phyloP scores from a whole-genome alignment of 169 alveolate species.

The Eimeria maxima region DNA sequence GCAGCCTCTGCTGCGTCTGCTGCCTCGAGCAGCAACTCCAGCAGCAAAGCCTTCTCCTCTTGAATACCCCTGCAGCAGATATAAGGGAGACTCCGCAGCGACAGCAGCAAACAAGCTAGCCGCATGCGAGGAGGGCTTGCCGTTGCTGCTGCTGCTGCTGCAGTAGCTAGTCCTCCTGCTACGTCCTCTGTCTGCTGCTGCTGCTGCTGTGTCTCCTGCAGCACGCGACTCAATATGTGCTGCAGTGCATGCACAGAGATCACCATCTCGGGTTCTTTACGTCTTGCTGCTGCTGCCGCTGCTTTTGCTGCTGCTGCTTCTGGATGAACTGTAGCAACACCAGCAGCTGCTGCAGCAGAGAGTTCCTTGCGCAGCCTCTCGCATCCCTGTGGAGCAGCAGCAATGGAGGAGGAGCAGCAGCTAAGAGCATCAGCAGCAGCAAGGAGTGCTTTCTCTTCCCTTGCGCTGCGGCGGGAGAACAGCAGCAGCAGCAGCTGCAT shows the following conservation, averaged over 20 bases:
- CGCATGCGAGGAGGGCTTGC: background rate
- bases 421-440: slow-evolving; percentile 60
- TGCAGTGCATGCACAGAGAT: slow-evolving; percentile 35
- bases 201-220: slow-evolving; percentile 5
- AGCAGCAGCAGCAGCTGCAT: slow-evolving; percentile 66
- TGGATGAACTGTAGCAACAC: slow-evolving; percentile 30
- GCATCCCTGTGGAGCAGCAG: slow-evolving; percentile 43
- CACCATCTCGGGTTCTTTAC: background rate
- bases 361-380: slow-evolving; percentile 11
- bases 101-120: slow-evolving; percentile 65
- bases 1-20: slow-evolving; percentile 69
- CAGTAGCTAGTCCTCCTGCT: background rate
- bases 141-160: slow-evolving; percentile 61
- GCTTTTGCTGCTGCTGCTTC: slow-evolving; percentile 54
- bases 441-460: slow-evolving; percentile 28
- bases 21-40: slow-evolving; percentile 41
- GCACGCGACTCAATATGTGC: slow-evolving; percentile 27
- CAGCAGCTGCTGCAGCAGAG: slow-evolving; percentile 18
- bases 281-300: slow-evolving; percentile 42
- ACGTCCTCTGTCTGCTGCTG: background rate
- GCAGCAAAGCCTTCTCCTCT: slow-evolving; percentile 18
- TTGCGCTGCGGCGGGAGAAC: slow-evolving; percentile 59
- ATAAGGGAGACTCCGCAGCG: background rate
- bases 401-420: slow-evolving; percentile 35
- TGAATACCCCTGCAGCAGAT: background rate